Percentiles rank a stretch among this genome's conserved stretches.
Conservation (phyloP, 768 basidiomycete genomes). For the Xerocomellus intermedius region DNA sequence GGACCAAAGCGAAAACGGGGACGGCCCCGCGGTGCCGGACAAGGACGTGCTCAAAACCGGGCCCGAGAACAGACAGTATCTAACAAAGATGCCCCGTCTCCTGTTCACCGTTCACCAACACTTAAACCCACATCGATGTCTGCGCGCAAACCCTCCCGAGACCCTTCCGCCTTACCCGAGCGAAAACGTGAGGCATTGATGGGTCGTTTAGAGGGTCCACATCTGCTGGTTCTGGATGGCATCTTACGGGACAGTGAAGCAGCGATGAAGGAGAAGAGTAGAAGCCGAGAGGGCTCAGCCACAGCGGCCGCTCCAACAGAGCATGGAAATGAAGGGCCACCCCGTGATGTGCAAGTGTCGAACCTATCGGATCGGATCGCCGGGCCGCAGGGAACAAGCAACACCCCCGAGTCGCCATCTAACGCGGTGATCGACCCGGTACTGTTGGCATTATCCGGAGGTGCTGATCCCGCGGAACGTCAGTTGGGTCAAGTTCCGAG, state of each 20-base stretch:
- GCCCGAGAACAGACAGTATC: background rate
- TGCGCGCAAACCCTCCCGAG: background rate
- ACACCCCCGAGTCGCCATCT: background rate
- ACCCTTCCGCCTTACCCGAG: background rate
- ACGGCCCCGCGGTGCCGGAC: constrained; percentile 1
- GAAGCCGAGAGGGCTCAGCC: constrained; percentile 12
- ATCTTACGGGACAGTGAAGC: constrained; percentile 35
- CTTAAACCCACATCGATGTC: background rate
- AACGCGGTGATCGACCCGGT: constrained; percentile 32
- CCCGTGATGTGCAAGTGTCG: background rate
- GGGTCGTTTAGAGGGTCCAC: constrained; percentile 26
- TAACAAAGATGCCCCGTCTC: background rate
- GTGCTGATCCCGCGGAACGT: background rate
- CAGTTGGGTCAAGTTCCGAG: background rate
- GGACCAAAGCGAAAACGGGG: constrained; percentile 14
- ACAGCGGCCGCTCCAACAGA: background rate
- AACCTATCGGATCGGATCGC: background rate
- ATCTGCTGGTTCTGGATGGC: constrained; percentile 36
- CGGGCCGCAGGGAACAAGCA: background rate
- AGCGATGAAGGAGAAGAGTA: constrained; percentile 2
- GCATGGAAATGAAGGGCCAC: constrained; percentile 3
- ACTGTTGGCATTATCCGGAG: constrained; percentile 27
- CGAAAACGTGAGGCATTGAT: constrained; percentile 28
- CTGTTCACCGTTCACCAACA: background rate
- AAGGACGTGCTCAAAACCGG: background rate